Percentiles rank a stretch among this genome's conserved stretches.
These are phyloP conservation scores for Scutellaria galericulata DNA, from an alignment of 257 asterid species.

Conservation along the genomic window DNA sequence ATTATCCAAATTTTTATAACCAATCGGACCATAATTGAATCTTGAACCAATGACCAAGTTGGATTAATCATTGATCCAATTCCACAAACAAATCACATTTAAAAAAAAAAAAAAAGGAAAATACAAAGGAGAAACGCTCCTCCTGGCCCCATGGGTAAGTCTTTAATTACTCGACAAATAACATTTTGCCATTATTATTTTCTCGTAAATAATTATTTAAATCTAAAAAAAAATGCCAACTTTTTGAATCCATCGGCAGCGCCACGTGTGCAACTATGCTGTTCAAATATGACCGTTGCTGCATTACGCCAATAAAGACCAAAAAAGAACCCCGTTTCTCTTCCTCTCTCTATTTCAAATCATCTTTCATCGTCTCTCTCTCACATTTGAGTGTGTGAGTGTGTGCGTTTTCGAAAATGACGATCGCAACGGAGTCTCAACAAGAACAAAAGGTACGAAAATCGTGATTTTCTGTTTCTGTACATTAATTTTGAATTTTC, in stretches of 20 bases:
- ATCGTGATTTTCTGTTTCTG: conserved; percentile 4
- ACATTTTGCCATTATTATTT: too few relatives aligned
- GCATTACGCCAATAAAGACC: conserved; percentile 36
- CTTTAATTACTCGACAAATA: too few relatives aligned
- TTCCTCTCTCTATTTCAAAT: conserved; percentile 35
- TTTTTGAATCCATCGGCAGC: conserved; percentile 26
- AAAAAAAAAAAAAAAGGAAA: too few relatives aligned
- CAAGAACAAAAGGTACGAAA: conserved; percentile 55
- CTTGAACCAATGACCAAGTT: too few relatives aligned
- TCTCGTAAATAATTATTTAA: neutral
- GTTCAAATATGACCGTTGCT: conserved; percentile 57
- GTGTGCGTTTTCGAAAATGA: conserved; percentile 47
- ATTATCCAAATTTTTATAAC: too few relatives aligned
- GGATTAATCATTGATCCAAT: too few relatives aligned
- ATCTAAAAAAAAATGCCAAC: neutral
- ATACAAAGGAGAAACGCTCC: too few relatives aligned
- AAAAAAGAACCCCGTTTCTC: neutral
- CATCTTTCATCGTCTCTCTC: conserved; percentile 17
- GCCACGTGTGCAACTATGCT: conserved; percentile 35
- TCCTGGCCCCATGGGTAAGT: too few relatives aligned
- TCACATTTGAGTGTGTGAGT: conserved; percentile 34
- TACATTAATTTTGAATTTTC: neutral
- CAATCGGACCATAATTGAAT: too few relatives aligned
- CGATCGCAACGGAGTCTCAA: conserved; percentile 63
- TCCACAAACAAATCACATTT: too few relatives aligned